Conservation (phyloP, 352 stramenopile species). For the Phytophthora sansomeana region DNA sequence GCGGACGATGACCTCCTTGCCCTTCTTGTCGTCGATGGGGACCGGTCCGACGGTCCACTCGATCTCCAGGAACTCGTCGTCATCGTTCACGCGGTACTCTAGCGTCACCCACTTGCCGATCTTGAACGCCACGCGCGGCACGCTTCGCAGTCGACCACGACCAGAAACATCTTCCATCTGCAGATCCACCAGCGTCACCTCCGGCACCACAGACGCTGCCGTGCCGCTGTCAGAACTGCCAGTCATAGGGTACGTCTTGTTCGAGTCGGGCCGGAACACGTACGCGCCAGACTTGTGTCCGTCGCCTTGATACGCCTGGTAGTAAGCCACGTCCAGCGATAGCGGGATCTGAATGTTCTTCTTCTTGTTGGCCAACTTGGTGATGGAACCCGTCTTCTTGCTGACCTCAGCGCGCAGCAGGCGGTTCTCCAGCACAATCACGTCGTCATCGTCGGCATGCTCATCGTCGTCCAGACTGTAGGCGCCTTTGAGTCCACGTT, state of each 20-base stretch:
- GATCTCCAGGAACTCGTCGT: slow-evolving; percentile 92
- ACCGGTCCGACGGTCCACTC: slow-evolving; percentile 93
- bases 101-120: slow-evolving; percentile 92
- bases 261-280: slow-evolving; percentile 94
- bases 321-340: slow-evolving; percentile 63
- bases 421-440: slow-evolving; percentile 71
- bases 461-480: not conserved
- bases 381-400: slow-evolving; percentile 57
- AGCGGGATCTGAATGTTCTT: slow-evolving; percentile 70
- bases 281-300: slow-evolving; percentile 95
- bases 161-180: slow-evolving; percentile 38
- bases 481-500: slow-evolving; percentile 1
- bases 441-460: slow-evolving; percentile 19
- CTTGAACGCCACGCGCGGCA: slow-evolving; percentile 73
- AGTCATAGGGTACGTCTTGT: slow-evolving; percentile 61
- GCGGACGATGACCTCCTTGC: slow-evolving; percentile 97
- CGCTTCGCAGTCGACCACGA: slow-evolving; percentile 12
- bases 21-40: slow-evolving; percentile 79
- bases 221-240: slow-evolving; percentile 9
- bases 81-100: slow-evolving; percentile 89
- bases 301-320: slow-evolving; percentile 63
- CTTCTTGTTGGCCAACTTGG: slow-evolving; percentile 77
- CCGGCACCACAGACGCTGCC: slow-evolving; percentile 10
- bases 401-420: slow-evolving; percentile 63
- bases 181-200: slow-evolving; percentile 57